Evolutionary conservation across 805 yeast genomes (phyloP).

Genomic region (Yarrowia keelungensis): DNA sequence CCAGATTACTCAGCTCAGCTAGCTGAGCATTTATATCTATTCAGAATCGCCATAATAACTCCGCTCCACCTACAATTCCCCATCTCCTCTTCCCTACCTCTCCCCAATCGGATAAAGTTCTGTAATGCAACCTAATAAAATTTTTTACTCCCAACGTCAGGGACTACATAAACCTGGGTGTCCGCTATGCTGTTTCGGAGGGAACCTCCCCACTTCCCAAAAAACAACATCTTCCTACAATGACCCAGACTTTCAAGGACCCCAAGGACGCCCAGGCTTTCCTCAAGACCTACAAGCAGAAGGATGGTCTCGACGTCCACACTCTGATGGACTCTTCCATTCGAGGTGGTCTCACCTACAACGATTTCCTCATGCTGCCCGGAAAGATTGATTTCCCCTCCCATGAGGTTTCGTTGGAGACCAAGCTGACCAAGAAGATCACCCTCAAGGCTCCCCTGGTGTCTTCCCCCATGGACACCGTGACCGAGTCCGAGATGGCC

Average conservation of each 20-base stretch:
- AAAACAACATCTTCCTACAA: constrained; percentile 7
- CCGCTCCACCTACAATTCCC: neutral
- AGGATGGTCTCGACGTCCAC: constrained; percentile 85
- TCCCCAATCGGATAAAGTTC: neutral
- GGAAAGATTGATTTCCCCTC: constrained; percentile 93
- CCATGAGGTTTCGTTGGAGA: constrained; percentile 74
- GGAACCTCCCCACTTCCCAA: constrained; percentile 36
- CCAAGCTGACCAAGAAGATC: constrained; percentile 90
- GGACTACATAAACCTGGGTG: neutral
- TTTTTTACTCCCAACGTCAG: constrained; percentile 26
- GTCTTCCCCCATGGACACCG: constrained; percentile 99
- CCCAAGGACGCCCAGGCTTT: constrained; percentile 62
- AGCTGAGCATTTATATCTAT: too few relatives aligned
- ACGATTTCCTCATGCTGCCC: constrained; percentile 93
- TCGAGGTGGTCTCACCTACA: constrained; percentile 97
- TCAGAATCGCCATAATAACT: neutral
- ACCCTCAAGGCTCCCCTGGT: constrained; percentile 92
- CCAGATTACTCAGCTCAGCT: too few relatives aligned
- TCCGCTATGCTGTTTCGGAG: constrained; percentile 30
- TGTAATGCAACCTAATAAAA: constrained; percentile 19
- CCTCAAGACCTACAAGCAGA: constrained; percentile 67
- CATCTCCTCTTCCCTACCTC: too few relatives aligned
- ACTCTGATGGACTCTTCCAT: constrained; percentile 86
- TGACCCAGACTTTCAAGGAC: constrained; percentile 39
- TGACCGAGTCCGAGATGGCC: constrained; percentile 97